phyloP scores from a whole-genome alignment of 2,329 filamentous ascomycete genomes.

The Biscogniauxia mediterranea region DNA sequence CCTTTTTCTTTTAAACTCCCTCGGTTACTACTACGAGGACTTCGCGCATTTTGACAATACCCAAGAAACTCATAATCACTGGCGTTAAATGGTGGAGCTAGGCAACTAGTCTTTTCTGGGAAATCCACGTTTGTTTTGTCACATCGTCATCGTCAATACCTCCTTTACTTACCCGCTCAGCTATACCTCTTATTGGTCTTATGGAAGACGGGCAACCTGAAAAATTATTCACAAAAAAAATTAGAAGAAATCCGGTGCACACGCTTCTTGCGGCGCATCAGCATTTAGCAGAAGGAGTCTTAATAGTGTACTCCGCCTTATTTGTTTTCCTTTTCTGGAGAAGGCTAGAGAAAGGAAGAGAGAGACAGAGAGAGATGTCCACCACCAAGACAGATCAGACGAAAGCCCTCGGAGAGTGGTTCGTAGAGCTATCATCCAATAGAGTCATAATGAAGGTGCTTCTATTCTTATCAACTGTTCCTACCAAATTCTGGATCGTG shows the following conservation, averaged over 20 bases:
- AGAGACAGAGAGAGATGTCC: background rate
- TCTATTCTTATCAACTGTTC: background rate
- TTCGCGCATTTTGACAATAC: slow-evolving; percentile 4
- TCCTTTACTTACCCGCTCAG: background rate
- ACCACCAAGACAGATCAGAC: background rate
- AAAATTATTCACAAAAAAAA: background rate
- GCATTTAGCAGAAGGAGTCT: background rate
- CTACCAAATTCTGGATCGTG: background rate
- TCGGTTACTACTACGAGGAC: background rate
- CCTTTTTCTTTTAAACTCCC: background rate
- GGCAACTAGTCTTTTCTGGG: background rate
- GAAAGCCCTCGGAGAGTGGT: background rate
- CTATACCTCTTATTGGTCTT: background rate
- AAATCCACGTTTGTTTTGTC: background rate
- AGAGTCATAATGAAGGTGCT: background rate
- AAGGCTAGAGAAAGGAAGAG: background rate
- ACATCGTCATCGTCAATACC: background rate
- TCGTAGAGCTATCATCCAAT: background rate
- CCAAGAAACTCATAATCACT: background rate
- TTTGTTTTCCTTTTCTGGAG: background rate
- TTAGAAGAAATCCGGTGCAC: background rate
- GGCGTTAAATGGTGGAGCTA: slow-evolving; percentile 1
- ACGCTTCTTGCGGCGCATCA: background rate
- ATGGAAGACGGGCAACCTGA: background rate
- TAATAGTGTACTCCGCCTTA: background rate